These are phyloP conservation scores for Stramenopiles sp. DNA, from an alignment of 352 stramenopile genomes.

Conservation along the genomic window DNA sequence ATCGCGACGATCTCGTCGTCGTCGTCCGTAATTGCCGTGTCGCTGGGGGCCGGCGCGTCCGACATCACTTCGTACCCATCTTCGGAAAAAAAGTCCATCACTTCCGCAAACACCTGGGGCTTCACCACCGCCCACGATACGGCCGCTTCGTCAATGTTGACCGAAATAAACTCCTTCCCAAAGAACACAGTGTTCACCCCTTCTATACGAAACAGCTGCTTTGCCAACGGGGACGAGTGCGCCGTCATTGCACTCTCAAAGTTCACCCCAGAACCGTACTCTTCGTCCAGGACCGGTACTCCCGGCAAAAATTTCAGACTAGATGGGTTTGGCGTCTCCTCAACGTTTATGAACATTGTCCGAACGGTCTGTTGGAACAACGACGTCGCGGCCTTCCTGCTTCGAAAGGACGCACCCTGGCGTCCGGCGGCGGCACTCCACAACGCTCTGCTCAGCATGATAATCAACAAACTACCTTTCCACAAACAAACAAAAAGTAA, in stretches of 20 bases:
- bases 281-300: slow-evolving; percentile 58
- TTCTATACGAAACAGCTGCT: slow-evolving; percentile 85
- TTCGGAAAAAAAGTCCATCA: slow-evolving; percentile 6
- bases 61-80: slow-evolving; percentile 48
- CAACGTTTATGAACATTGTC: slow-evolving; percentile 94
- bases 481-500: no score
- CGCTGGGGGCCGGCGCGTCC: no score
- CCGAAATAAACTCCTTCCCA: slow-evolving; percentile 88
- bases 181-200: slow-evolving; percentile 89
- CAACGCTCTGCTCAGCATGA: no score
- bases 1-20: slow-evolving; percentile 95
- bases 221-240: slow-evolving; percentile 71
- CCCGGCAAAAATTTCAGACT: slow-evolving; percentile 93
- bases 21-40: slow-evolving; percentile 64
- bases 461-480: no score
- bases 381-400: no score
- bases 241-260: slow-evolving; percentile 60
- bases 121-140: slow-evolving; percentile 55
- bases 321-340: slow-evolving; percentile 89
- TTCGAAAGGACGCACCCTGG: no score
- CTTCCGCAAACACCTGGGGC: neutral
- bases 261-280: slow-evolving; percentile 60
- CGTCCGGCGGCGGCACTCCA: no score
- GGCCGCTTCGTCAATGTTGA: slow-evolving; percentile 82
- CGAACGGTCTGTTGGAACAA: no score